Conservation (phyloP, 2,329 filamentous ascomycete genomes). For the Zymoseptoria tritici region DNA sequence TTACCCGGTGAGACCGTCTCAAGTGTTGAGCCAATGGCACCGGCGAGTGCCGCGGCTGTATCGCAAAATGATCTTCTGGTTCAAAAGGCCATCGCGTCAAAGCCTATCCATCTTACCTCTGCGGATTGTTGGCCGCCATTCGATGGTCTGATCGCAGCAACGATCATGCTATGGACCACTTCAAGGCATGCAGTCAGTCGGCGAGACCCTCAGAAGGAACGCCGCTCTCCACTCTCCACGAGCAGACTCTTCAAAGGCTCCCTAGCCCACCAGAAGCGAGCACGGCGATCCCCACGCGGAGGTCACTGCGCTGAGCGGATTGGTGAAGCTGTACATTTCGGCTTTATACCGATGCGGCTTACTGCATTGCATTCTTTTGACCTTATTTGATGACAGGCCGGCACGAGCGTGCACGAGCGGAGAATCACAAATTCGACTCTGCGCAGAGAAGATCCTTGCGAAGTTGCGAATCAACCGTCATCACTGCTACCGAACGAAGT, state of each 20-base stretch:
- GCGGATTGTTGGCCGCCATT: not conserved
- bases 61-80: not conserved
- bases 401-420: not conserved
- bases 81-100: not conserved
- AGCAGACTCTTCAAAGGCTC: not conserved
- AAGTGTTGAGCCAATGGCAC: not conserved
- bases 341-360: not conserved
- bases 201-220: not conserved
- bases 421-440: not conserved
- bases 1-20: not conserved
- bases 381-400: not conserved
- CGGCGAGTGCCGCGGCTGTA: not conserved
- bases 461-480: no score
- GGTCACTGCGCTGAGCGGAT: not conserved
- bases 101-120: not conserved
- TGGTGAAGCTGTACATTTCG: not conserved
- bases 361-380: not conserved
- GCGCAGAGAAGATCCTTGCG: no score
- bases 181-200: not conserved
- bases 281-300: not conserved
- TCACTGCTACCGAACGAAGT: no score
- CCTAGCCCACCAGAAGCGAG: not conserved
- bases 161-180: not conserved
- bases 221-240: not conserved
- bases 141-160: not conserved